Percentiles rank a stretch among this genome's conserved stretches.
Conservation (phyloP, 768 basidiomycete species). For the Suillus spraguei region DNA sequence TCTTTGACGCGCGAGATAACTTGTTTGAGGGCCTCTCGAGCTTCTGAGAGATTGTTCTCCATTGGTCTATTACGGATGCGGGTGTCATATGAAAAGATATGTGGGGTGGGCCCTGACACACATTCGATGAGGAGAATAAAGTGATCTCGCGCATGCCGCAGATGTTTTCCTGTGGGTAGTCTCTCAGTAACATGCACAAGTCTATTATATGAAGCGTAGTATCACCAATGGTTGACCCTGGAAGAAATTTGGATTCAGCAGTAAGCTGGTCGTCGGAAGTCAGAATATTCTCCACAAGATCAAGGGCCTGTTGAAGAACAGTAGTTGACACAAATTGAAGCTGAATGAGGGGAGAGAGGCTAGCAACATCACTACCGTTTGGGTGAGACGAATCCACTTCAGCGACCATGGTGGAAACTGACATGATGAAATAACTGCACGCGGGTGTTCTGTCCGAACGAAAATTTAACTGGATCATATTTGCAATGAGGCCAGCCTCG, state of each 20-base stretch:
- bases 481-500: conserved; percentile 24
- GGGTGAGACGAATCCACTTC: conserved; percentile 16
- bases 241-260: conserved; percentile 68
- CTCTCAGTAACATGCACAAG: conserved; percentile 6
- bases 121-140: conserved; percentile 68
- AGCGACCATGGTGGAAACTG: conserved; percentile 25
- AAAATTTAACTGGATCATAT: background rate
- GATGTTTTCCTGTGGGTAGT: conserved; percentile 68
- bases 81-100: conserved; percentile 73
- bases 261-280: conserved; percentile 71
- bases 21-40: conserved; percentile 55
- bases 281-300: conserved; percentile 67
- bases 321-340: conserved; percentile 69
- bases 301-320: conserved; percentile 72
- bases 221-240: conserved; percentile 87
- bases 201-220: conserved; percentile 11
- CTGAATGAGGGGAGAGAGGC: conserved; percentile 45
- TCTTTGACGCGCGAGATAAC: conserved; percentile 59
- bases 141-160: conserved; percentile 85
- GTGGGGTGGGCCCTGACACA: conserved; percentile 46
- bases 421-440: conserved; percentile 7
- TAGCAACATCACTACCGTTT: conserved; percentile 13
- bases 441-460: background rate
- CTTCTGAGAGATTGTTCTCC: conserved; percentile 68
- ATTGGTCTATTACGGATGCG: conserved; percentile 81